Evolutionary conservation across 2,329 filamentous ascomycete species (phyloP), one percentile per base, ranked within the genome.

Genomic region (Colletotrichum sp.): DNA sequence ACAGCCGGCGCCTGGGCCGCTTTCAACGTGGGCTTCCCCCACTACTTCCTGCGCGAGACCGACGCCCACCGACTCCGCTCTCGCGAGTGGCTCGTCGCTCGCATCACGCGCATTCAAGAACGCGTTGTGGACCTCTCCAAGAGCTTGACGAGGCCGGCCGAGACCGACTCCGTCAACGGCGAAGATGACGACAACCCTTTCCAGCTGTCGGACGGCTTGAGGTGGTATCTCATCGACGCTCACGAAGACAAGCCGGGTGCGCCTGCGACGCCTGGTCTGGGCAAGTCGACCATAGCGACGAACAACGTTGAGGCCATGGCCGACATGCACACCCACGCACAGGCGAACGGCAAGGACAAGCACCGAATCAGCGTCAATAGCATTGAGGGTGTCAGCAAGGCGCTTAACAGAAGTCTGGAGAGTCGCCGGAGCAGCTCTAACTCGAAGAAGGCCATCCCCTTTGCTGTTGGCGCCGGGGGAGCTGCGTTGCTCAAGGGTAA

Each of bases 141-240:
- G 85, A 95, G 93, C 29, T 87, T 97, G 77, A 79, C 79, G 44
- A 77, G 80, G 62, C 82, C 79, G 78, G 86, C 83, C 22, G 89
- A 90, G 76, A 87, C 87, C 2, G 89, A 90, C 74, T 90, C 89
- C 2, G 80, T 88, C 39, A 89, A 88, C 66, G 74, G 70, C 59
- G 92, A 93, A 55, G 95, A 98, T 78, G 96, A 98, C 78, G 97
- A 99, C 79, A 99, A 99, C 81, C 97, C 97, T 0, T 99, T 99
- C 84, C 96, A 98, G 80, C 90, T 99, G 15, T 98, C 96, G 0
- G 97, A 99, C 81, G 97, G 97, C 5, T 87, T 99, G 64, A 93
- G 96, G 39, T 99, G 97, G 97, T 99, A 98, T 85, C 90, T 99
- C 8, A 93, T 99, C 44, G 96, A 99, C 82, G 97, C 97, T 0